Conservation (phyloP, 805 yeast genomes). For the Wickerhamiella galacta region DNA sequence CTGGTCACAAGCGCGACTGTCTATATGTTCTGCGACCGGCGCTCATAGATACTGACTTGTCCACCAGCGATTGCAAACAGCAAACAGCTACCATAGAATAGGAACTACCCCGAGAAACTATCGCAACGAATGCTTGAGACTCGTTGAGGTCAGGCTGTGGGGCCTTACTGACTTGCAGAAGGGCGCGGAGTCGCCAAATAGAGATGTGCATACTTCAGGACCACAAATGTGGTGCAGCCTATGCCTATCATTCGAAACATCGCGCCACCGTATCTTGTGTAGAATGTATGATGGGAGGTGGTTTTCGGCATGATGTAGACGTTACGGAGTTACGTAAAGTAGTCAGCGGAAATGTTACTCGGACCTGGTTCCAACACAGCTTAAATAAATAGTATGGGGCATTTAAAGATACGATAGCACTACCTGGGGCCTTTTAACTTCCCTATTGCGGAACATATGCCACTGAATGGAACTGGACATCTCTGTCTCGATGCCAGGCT, state of each 20-base stretch:
- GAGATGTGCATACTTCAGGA: slow-evolving; percentile 7
- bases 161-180: too few species aligned
- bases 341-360: not conserved
- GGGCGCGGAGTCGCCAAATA: too few species aligned
- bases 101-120: too few species aligned
- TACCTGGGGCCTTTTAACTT: not conserved
- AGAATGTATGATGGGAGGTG: slow-evolving; percentile 5
- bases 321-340: not conserved
- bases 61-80: too few species aligned
- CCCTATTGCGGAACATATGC: not conserved
- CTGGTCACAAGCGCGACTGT: too few species aligned
- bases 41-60: too few species aligned
- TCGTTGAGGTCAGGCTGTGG: too few species aligned
- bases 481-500: too few species aligned
- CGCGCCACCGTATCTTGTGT: slow-evolving; percentile 12
- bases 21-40: too few species aligned
- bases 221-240: slow-evolving; percentile 12
- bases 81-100: too few species aligned
- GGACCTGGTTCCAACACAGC: not conserved
- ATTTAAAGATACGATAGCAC: not conserved
- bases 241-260: slow-evolving; percentile 11
- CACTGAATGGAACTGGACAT: not conserved
- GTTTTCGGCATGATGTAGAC: not conserved
- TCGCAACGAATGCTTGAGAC: too few species aligned
- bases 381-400: not conserved